Percentiles rank a stretch among this genome's conserved stretches.
Evolutionary conservation across 495 filamentous ascomycete species (phyloP).

Genomic region (Podospora conica): DNA sequence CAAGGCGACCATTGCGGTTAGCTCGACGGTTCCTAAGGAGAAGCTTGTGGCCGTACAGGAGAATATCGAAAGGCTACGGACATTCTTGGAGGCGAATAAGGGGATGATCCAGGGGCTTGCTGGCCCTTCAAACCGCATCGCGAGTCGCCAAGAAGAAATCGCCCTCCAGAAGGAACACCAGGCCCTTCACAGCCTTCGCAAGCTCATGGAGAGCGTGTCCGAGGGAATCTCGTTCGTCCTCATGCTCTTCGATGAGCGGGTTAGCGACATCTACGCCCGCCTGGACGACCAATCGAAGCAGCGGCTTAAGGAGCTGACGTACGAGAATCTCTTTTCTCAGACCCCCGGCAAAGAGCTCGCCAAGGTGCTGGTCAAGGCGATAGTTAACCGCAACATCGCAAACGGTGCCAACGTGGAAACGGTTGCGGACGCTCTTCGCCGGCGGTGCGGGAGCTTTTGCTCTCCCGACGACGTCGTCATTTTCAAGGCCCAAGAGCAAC

Average conservation of each 20-base stretch:
- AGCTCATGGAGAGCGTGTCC: conserved; percentile 75
- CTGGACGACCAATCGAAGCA: conserved; percentile 63
- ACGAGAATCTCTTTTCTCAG: conserved; percentile 76
- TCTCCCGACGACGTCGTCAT: conserved; percentile 93
- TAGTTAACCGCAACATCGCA: conserved; percentile 94
- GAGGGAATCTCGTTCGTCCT: conserved; percentile 94
- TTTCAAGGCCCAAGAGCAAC: conserved; percentile 93
- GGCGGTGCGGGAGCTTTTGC: conserved; percentile 93
- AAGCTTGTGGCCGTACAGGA: conserved; percentile 74
- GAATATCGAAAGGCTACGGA: conserved; percentile 67
- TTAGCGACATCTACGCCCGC: conserved; percentile 79
- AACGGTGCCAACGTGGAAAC: conserved; percentile 95
- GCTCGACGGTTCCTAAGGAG: conserved; percentile 51
- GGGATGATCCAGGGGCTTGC: conserved; percentile 87
- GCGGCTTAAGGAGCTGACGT: conserved; percentile 70
- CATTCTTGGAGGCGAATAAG: conserved; percentile 78
- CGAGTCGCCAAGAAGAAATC: conserved; percentile 80
- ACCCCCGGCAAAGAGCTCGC: conserved; percentile 79
- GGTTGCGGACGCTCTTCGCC: conserved; percentile 82
- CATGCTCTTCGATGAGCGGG: conserved; percentile 86
- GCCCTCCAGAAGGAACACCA: conserved; percentile 89
- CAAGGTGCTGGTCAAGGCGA: conserved; percentile 92
- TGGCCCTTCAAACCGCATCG: conserved; percentile 70
- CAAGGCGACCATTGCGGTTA: conserved; percentile 47
- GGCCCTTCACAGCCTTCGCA: conserved; percentile 76